These are phyloP conservation scores for Barbarea vulgaris DNA, from an alignment of 345 rosid genomes.

Conservation along the genomic window DNA sequence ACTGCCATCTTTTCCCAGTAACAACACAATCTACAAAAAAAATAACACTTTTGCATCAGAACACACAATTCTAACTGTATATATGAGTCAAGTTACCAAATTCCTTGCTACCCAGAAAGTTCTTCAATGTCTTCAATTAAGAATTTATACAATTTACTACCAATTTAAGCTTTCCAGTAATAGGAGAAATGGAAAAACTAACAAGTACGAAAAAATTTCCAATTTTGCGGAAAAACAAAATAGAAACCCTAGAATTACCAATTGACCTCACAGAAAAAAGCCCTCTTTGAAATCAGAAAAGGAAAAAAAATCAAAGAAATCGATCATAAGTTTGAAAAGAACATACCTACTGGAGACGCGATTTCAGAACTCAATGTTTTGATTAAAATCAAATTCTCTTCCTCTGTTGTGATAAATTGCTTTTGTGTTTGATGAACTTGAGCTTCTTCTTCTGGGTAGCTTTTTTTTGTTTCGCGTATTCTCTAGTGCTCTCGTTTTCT, in stretches of 20 bases:
- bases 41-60: neutral
- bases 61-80: neutral
- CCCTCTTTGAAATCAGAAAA: neutral
- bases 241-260: neutral
- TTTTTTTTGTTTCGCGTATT: neutral
- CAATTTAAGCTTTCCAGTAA: neutral
- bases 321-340: neutral
- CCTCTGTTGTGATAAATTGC: neutral
- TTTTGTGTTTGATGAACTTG: neutral
- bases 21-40: slow-evolving; percentile 15
- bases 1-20: slow-evolving; percentile 40
- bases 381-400: slow-evolving; percentile 10
- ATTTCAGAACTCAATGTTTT: neutral
- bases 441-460: neutral
- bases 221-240: neutral
- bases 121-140: too few relatives aligned
- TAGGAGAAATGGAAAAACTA: neutral
- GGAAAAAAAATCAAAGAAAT: neutral
- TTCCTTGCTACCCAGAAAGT: too few relatives aligned
- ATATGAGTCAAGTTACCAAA: neutral
- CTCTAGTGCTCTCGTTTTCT: neutral
- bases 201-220: too few relatives aligned
- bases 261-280: neutral
- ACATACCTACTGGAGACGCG: slow-evolving; percentile 16
- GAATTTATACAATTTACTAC: neutral